Conservation (phyloP, 2,329 filamentous ascomycete species). For the Dactylellina haptotyla region DNA sequence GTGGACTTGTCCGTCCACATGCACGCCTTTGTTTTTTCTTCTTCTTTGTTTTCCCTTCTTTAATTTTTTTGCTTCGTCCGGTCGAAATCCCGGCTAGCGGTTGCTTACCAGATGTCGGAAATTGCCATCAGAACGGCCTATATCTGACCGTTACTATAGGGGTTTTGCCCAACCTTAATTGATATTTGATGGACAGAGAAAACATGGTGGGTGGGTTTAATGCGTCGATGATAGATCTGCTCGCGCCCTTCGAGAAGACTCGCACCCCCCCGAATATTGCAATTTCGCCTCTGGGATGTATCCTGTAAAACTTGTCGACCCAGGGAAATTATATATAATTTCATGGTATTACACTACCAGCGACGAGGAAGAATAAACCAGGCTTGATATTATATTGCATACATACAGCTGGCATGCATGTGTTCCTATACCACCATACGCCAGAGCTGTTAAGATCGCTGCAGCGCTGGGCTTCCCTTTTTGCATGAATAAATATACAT, state of each 20-base stretch:
- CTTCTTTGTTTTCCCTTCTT: slow-evolving; percentile 1
- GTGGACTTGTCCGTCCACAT: neutral
- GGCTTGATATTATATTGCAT: slow-evolving; percentile 23
- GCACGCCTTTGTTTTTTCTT: slow-evolving; percentile 3
- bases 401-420: neutral
- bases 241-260: too few species aligned
- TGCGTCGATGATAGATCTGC: slow-evolving; percentile 27
- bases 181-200: slow-evolving; percentile 36
- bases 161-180: slow-evolving; percentile 40
- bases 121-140: slow-evolving; percentile 47
- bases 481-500: slow-evolving; percentile 28
- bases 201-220: slow-evolving; percentile 16
- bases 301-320: slow-evolving; percentile 45
- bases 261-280: too few species aligned
- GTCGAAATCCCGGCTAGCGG: slow-evolving; percentile 28
- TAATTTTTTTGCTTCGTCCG: neutral
- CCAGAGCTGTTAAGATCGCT: too few species aligned
- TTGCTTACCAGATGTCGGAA: slow-evolving; percentile 47
- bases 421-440: too few species aligned
- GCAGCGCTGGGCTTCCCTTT: too few species aligned
- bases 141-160: slow-evolving; percentile 46
- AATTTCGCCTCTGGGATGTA: slow-evolving; percentile 54
- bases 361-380: slow-evolving; percentile 20
- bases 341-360: slow-evolving; percentile 34
- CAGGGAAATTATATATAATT: slow-evolving; percentile 52